phyloP scores from a whole-genome alignment of 179 eudicot species.

The Beta lomatogona region DNA sequence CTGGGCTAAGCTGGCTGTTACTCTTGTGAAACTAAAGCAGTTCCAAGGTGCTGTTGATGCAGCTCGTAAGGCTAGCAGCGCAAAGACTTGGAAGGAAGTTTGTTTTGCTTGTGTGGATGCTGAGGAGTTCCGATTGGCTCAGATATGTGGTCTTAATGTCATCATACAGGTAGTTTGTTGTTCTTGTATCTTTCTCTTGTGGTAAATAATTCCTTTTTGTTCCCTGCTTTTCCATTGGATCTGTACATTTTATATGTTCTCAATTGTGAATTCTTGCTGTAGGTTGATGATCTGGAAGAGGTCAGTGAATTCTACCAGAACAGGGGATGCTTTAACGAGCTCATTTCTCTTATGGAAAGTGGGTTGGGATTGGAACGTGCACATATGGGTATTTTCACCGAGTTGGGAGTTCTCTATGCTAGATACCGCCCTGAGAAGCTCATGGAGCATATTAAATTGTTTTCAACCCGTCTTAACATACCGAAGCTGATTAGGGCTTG shows the following conservation, averaged over 20 bases:
- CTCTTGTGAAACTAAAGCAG: constrained; percentile 50
- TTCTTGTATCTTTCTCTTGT: neutral
- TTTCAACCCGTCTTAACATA: constrained; percentile 52
- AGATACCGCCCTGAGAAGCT: constrained; percentile 62
- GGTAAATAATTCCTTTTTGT: neutral
- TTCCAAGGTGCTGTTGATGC: constrained; percentile 65
- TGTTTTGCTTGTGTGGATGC: constrained; percentile 64
- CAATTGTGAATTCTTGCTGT: constrained; percentile 5
- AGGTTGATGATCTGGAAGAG: constrained; percentile 60
- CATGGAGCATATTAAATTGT: constrained; percentile 57
- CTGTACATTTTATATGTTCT: neutral
- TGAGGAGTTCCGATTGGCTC: constrained; percentile 58
- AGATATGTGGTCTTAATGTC: constrained; percentile 57
- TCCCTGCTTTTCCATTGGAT: neutral
- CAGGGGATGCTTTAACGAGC: constrained; percentile 58
- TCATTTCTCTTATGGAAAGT: constrained; percentile 60
- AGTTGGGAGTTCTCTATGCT: constrained; percentile 57
- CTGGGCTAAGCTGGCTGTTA: constrained; percentile 57
- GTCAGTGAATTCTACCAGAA: constrained; percentile 56
- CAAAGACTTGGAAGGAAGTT: constrained; percentile 61
- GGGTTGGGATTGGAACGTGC: constrained; percentile 58
- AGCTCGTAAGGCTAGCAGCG: constrained; percentile 56
- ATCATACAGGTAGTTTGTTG: constrained; percentile 46
- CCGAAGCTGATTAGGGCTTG: constrained; percentile 59
- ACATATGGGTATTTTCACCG: constrained; percentile 60